Conservation (phyloP, 257 asterid species). For the Cordia subcordata region DNA sequence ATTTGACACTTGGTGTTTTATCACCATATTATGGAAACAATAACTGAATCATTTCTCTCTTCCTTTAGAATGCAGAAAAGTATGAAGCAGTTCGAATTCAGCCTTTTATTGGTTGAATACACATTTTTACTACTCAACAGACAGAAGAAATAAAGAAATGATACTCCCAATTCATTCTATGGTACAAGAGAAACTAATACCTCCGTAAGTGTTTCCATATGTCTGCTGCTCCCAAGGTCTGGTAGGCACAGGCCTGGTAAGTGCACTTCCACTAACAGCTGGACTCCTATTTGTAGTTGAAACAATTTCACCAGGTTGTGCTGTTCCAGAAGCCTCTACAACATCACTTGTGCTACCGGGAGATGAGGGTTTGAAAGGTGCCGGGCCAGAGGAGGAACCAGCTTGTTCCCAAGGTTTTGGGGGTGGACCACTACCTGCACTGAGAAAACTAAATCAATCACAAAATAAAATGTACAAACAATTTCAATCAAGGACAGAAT, state of each 20-base stretch:
- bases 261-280: conserved; percentile 39
- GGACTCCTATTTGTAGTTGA: conserved; percentile 44
- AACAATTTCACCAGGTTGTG: conserved; percentile 88
- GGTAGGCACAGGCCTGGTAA: conserved; percentile 77
- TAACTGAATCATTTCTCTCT: too few relatives aligned
- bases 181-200: conserved; percentile 21
- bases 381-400: conserved; percentile 72
- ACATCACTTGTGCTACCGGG: conserved; percentile 81
- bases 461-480: neutral
- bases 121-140: too few relatives aligned
- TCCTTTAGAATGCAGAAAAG: too few relatives aligned
- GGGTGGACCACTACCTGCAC: conserved; percentile 56
- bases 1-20: too few relatives aligned
- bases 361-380: conserved; percentile 84
- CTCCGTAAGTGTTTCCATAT: conserved; percentile 65
- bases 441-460: neutral
- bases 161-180: neutral
- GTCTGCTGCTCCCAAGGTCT: conserved; percentile 93
- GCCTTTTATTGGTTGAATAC: too few relatives aligned
- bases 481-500: neutral
- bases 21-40: too few relatives aligned
- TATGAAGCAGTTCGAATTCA: too few relatives aligned
- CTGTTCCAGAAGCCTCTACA: conserved; percentile 93
- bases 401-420: conserved; percentile 96
- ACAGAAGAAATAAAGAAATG: too few relatives aligned